Evolutionary conservation across 2,329 filamentous ascomycete species (phyloP), one percentile per base, ranked within the genome.

Genomic region (Aspergillus intermedius): DNA sequence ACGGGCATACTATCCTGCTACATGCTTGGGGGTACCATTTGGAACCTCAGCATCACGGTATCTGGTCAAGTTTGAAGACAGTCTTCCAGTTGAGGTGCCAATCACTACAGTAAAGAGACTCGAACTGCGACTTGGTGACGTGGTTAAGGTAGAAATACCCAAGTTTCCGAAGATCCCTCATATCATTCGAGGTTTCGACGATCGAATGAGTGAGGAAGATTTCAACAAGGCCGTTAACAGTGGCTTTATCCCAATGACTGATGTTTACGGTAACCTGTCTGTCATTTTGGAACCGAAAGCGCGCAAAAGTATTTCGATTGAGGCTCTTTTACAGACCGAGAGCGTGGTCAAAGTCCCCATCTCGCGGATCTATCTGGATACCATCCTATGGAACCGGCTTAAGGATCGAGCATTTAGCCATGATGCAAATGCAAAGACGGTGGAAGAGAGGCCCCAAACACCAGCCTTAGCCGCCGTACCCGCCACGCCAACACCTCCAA

Each of bases 1-100:
- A 43, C 73, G 74, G 46, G 72, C 68, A n/a, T 84, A 77, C 59
- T 82, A 81, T 58, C 79, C 81, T 43, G 81, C 78, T 7, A 79
- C 74, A n/a, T 83, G 76, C 55, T 61, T 82, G 30, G 77, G 75
- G 2, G 66, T 64, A 13, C 66, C 74, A 17, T 61, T 68, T 41
- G 58, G 63, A 2, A 61, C 66, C 9, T 57, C 64, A 0, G 66
- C 73, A 45, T 57, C 57, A 34, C 73, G 72, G 25, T 75, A 77
- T 55, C 62, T 68, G 12, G 67, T 77, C 21, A 66, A 69, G 43
- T 76, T 76, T 51, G 71, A 73, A 53, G 73, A 74, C 45, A 70
- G 67, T 47, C 55, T 54, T 17, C 65, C 69, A 4, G 61, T 72
- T 43, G 70, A 70, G 21, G 63, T 77, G 3, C 60, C 67, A 34